Evolutionary conservation across 148 eudicot genomes (phyloP).

Genomic region (Agrostemma githago): DNA sequence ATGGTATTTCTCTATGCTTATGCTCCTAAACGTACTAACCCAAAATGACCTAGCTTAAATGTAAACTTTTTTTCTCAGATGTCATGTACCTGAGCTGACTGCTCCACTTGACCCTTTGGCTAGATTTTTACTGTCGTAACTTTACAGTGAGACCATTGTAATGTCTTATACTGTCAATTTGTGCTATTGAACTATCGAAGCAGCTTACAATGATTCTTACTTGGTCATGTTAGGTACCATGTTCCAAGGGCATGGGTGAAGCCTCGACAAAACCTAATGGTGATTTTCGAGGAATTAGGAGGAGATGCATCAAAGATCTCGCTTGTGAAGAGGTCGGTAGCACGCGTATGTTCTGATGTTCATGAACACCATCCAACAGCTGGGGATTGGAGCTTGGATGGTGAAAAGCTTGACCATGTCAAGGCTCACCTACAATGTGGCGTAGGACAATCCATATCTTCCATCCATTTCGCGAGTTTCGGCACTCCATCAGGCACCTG

Average conservation of each 20-base stretch:
- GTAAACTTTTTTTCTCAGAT: constrained; percentile 28
- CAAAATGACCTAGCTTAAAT: neutral
- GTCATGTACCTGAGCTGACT: constrained; percentile 52
- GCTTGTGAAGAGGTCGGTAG: constrained; percentile 55
- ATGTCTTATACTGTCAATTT: neutral
- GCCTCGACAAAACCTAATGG: constrained; percentile 56
- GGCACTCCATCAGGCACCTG: constrained; percentile 71
- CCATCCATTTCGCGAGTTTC: constrained; percentile 61
- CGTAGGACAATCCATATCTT: constrained; percentile 47
- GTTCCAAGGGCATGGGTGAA: constrained; percentile 84
- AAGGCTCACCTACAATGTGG: constrained; percentile 52
- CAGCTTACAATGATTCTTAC: neutral
- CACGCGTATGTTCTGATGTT: constrained; percentile 50
- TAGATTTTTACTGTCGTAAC: neutral
- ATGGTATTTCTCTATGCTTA: constrained; percentile 48
- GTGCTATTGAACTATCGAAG: neutral
- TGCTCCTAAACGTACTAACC: neutral
- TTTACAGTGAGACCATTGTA: neutral
- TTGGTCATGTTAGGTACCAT: constrained; percentile 58
- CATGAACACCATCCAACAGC: constrained; percentile 46
- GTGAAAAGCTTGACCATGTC: constrained; percentile 31
- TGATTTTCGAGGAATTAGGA: constrained; percentile 72
- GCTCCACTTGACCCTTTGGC: neutral
- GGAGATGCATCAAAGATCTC: constrained; percentile 72
- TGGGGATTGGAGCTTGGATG: constrained; percentile 36